Base-by-base conservation (phyloP, 768 basidiomycete species). In the Mycena amicta region DNA sequence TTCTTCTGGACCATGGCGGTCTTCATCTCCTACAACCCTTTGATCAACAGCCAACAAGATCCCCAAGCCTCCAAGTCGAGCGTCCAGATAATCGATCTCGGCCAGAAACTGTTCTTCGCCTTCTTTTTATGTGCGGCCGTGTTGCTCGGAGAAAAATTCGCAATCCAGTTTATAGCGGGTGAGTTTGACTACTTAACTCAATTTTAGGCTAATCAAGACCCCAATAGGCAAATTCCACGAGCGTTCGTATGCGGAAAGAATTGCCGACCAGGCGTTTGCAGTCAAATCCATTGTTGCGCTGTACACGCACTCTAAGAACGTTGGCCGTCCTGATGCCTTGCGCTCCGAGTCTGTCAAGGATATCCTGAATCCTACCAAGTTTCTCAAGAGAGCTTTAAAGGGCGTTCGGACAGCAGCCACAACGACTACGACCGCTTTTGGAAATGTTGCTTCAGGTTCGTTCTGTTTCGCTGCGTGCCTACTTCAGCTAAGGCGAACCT, bases 221-320 rank as follows among this genome's bases (percentile, higher is more conserved):
- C n/a, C n/a, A n/a, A n/a, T n/a, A n/a, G n/a, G n/a, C n/a, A 90
- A 91, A 68, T 93, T 92, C 71, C 91, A 93, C 68, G 88, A 91
- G 68, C 75, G 85, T 50, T 88, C 86, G 5, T 92, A 89, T 64
- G 83, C 74, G 84, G 93, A 95, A 63, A 86, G 93, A 41, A 91
- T 95, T 62, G 77, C 82, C 31, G 87, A 89, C 61, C 93, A 95
- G 70, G 93, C 93, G 67, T 86, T 87, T 66, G 89, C 91, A 8
- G 80, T 93, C 55, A 80, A 77, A 61, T 76, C 84, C 0, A 78
- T 97, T 30, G 85, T 89, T 50, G 82, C 83, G 2, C 77, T 97
- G 1, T 95, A 97, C 74, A 83, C 81, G 56, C 79, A 93, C 71
- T 94, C 92, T 2, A 80, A 79, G 51, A 88, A 94, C 67, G 82